Evolutionary conservation across 2,329 filamentous ascomycete species (phyloP), one percentile per base, ranked within the genome.

Genomic region (Herpotrichia juniperi): DNA sequence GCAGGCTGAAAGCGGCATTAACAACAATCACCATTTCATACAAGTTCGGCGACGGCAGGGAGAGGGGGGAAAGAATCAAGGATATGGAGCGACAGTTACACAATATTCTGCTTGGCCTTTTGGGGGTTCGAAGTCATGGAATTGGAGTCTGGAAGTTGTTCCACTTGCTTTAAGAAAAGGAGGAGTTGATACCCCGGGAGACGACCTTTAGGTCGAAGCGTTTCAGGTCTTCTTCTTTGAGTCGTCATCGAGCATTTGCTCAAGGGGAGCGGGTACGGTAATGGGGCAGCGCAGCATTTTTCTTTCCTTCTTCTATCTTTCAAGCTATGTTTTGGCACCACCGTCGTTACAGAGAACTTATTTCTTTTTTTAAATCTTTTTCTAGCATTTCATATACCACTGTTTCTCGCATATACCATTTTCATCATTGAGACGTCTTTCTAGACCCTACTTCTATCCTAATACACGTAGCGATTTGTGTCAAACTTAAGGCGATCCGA

Each of bases 101-200:
- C 48, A 57, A 22, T 24, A 37, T 37, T 25, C 11, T 45, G 42
- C 42, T 54, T 58, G 48, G 58, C 50, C 32, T 46, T 53, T 12
- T 55, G 24, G 25, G n/a, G 55, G 62, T 61, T 63, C 50, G 53
- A 48, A 45, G 40, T 44, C 44, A 44, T 50, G 46, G 56, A 54
- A 56, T 51, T 50, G 52, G 52, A 45, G 16, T 25, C 21, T 42
- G 26, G 32, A 39, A 42, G 45, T 25, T 22, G 44, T 14, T 21
- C 39, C 24, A 44, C 28, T 37, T 42, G 4, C 42, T 34, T 17
- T 19, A 30, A 28, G 42, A 57, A 58, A 51, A 58, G 56, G 50
- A 51, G 56, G 54, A 64, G 37, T 48, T 61, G 63, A 65, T 67
- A 67, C 63, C 63, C 63, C 57, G 49, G 53, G 46, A 14, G 39